These are phyloP conservation scores for Coniferiporia weirii DNA, from an alignment of 1,284 basidiomycete species.

Conservation along the genomic window DNA sequence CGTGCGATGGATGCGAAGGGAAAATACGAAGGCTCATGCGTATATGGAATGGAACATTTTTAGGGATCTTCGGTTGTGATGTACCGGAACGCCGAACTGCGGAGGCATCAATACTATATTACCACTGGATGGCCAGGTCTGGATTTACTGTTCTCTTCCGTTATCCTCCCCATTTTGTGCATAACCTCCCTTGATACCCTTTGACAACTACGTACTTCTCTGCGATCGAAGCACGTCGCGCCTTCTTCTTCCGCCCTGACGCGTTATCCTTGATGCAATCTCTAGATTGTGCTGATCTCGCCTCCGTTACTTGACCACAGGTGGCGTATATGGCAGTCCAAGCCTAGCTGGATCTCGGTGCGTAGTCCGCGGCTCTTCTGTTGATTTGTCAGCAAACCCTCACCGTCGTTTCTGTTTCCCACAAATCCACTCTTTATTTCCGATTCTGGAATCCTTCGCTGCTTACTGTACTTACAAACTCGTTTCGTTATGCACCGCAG, in stretches of 20 bases:
- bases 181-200: conserved; percentile 2
- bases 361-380: conserved; percentile 22
- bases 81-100: conserved; percentile 74
- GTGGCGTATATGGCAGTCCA: conserved; percentile 80
- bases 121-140: conserved; percentile 73
- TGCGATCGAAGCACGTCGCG: not conserved
- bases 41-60: not conserved
- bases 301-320: conserved; percentile 27
- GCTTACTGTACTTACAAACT: conserved; percentile 1
- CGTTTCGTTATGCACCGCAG: conserved; percentile 33
- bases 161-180: not conserved
- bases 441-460: conserved; percentile 1
- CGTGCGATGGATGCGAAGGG: not conserved
- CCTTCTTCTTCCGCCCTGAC: not conserved
- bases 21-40: not conserved
- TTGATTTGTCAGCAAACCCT: conserved; percentile 4
- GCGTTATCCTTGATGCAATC: conserved; percentile 2
- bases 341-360: conserved; percentile 86
- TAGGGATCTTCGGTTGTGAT: conserved; percentile 92
- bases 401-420: too few species aligned
- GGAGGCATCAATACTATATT: conserved; percentile 81
- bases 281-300: too few species aligned
- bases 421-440: conserved; percentile 6
- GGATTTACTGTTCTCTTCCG: conserved; percentile 18
- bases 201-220: conserved; percentile 1